Conservation (phyloP, 805 yeast species). For the Soucietia sequanensis region DNA sequence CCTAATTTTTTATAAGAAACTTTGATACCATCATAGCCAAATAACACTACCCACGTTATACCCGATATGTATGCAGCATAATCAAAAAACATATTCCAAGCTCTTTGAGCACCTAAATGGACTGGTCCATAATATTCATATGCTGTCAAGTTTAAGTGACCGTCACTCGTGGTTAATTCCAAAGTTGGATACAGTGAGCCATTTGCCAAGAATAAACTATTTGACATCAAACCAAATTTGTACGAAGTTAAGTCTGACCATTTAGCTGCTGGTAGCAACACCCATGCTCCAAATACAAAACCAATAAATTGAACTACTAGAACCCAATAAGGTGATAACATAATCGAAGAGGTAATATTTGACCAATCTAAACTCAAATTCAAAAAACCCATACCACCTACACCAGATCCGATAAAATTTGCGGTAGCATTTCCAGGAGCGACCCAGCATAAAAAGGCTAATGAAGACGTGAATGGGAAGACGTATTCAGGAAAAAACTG, state of each 20-base stretch:
- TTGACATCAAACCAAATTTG: conserved; percentile 47
- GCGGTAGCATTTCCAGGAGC: conserved; percentile 41
- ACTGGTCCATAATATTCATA: conserved; percentile 46
- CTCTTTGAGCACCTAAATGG: conserved; percentile 46
- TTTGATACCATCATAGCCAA: conserved; percentile 29
- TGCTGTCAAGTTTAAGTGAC: conserved; percentile 44
- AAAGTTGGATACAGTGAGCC: conserved; percentile 44
- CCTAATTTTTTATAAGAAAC: conserved; percentile 13
- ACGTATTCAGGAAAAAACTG: conserved; percentile 49
- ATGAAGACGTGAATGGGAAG: conserved; percentile 49
- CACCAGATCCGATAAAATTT: conserved; percentile 51
- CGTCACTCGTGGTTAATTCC: conserved; percentile 38
- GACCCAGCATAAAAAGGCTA: conserved; percentile 49
- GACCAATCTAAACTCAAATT: conserved; percentile 54
- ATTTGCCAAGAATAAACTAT: conserved; percentile 32
- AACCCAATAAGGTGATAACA: conserved; percentile 54
- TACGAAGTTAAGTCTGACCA: conserved; percentile 35
- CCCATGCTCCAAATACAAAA: conserved; percentile 48
- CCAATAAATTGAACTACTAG: conserved; percentile 48
- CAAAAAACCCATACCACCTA: conserved; percentile 52
- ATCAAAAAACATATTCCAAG: conserved; percentile 52
- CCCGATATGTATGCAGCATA: conserved; percentile 53
- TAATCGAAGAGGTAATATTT: conserved; percentile 48
- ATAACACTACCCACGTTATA: conserved; percentile 42
- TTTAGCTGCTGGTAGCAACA: conserved; percentile 46